These are phyloP conservation scores for Umbelopsis sp. DNA, from an alignment of 371 early-diverging fungal genomes.

Conservation along the genomic window DNA sequence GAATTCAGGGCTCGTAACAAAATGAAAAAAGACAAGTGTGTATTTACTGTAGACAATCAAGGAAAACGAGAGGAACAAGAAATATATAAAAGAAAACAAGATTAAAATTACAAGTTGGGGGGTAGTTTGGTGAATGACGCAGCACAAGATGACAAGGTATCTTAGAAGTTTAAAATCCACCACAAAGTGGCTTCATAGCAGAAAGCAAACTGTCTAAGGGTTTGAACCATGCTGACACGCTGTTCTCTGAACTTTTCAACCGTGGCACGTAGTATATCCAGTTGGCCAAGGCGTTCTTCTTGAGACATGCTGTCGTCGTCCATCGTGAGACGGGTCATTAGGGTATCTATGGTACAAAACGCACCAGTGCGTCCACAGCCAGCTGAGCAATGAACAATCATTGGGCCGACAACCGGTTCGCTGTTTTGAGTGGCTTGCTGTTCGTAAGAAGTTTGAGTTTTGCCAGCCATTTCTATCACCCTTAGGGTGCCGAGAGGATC, in stretches of 20 bases:
- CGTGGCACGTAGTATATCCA: conserved; percentile 65
- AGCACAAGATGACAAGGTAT: conserved; percentile 8
- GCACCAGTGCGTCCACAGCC: conserved; percentile 98
- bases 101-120: conserved; percentile 7
- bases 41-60: not conserved
- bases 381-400: conserved; percentile 96
- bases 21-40: not conserved
- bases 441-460: conserved; percentile 37
- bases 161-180: conserved; percentile 45
- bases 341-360: conserved; percentile 84
- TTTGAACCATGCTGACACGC: conserved; percentile 88
- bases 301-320: conserved; percentile 12
- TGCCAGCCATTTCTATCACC: conserved; percentile 64
- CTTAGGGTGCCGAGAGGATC: conserved; percentile 61
- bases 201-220: conserved; percentile 86
- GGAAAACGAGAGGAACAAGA: not conserved
- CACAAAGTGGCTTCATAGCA: conserved; percentile 87
- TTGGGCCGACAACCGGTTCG: conserved; percentile 54
- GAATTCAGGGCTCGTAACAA: not conserved
- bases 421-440: conserved; percentile 9
- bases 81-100: conserved; percentile 2
- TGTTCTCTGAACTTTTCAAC: conserved; percentile 79
- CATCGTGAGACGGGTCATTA: conserved; percentile 38
- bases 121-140: not conserved
- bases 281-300: conserved; percentile 13